These are phyloP conservation scores for Naegleria gruberi DNA, from an alignment of 208 protist species.

Conservation along the genomic window DNA sequence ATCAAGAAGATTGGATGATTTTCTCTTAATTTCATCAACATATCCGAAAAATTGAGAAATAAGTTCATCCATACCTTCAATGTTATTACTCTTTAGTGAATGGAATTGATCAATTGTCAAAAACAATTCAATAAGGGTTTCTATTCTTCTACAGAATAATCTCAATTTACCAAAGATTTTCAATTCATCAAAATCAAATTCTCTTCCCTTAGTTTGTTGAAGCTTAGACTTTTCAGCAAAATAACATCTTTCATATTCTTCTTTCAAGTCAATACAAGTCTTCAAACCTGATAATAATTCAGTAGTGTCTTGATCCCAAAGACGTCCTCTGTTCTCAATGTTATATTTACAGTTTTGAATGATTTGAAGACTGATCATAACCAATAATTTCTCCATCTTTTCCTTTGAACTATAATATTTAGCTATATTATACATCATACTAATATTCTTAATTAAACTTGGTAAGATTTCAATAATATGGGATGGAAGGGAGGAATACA, in stretches of 20 bases:
- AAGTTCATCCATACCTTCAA: conserved; percentile 85
- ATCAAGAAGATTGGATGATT: conserved; percentile 81
- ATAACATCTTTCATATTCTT: conserved; percentile 69
- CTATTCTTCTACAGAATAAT: conserved; percentile 87
- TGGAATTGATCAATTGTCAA: conserved; percentile 88
- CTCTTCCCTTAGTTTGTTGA: conserved; percentile 47
- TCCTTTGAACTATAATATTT: conserved; percentile 81
- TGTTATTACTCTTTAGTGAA: conserved; percentile 74
- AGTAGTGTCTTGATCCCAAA: conserved; percentile 80
- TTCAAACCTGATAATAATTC: conserved; percentile 68
- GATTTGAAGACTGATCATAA: conserved; percentile 93
- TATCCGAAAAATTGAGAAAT: conserved; percentile 82
- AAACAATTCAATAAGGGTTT: conserved; percentile 92
- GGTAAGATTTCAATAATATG: conserved; percentile 85
- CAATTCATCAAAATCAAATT: conserved; percentile 83
- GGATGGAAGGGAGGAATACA: conserved; percentile 77
- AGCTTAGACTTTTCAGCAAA: conserved; percentile 61
- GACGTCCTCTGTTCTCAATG: conserved; percentile 73
- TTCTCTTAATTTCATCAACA: conserved; percentile 73
- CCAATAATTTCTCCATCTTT: conserved; percentile 90
- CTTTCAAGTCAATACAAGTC: conserved; percentile 74
- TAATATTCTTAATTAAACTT: conserved; percentile 85
- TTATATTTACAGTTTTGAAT: conserved; percentile 80
- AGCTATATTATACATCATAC: conserved; percentile 92
- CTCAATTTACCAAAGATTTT: conserved; percentile 94